Evolutionary conservation across 768 basidiomycete genomes (phyloP), one percentile per base, ranked within the genome.

Genomic region (Hygrocybe punicea): DNA sequence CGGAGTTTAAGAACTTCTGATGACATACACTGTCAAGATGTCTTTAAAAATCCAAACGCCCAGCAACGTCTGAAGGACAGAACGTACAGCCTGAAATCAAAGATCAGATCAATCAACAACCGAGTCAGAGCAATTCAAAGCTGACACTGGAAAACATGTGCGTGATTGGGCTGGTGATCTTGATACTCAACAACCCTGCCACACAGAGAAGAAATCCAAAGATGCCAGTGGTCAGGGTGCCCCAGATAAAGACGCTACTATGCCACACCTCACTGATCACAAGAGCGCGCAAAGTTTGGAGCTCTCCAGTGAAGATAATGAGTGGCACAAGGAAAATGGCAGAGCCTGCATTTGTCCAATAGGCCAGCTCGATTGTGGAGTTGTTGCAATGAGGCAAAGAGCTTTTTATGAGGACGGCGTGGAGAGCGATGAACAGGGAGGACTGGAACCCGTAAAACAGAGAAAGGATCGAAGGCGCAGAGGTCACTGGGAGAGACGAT

Each of bases 61-160:
- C 21, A 93, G 73, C 36, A 91, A 72, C 14, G 90, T 92, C 69
- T 95, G 92, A 21, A 95, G 74, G 17, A 93, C 92, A 6, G 89
- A 89, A 56, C 88, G 80, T 7, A 87, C 87, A 25, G 91, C 87
- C 90, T 88, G 60, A 47, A 51, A 25, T 36, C 55, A 58, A 17
- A 44, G 56, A 49, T 45, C 53, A 40, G 56, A 62, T 40, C 55
- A 56, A 59, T 57, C 45, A 57, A 36, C 29, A 44, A 16, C 36
- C 50, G 50, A 13, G 36, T 45, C 45, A 55, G 44, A 37, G 34
- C 57, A 46, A 62, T 37, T n/a, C 19, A 6, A 50, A 10, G 77
- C 85, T 67, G 63, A 89, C 87, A 60, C 81, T 86, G 14, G 85
- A 85, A 71, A 92, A 88, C 88, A 91, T 92, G 68, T 91, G 91